These are phyloP conservation scores for Nicotiana sylvestris DNA, from an alignment of 257 asterid species.

Conservation along the genomic window DNA sequence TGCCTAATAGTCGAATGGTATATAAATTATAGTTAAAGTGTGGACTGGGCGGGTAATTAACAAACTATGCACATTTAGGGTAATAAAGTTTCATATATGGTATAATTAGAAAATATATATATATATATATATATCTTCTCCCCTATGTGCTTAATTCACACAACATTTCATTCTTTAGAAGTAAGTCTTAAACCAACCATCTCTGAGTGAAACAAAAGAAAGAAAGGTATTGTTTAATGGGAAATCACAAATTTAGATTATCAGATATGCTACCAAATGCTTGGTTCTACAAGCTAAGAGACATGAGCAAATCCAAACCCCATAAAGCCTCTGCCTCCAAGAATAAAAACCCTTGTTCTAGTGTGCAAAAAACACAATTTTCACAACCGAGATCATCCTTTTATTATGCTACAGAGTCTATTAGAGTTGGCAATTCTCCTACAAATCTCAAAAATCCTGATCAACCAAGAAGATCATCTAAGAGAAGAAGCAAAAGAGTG, in stretches of 20 bases:
- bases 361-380: slow-evolving; percentile 17
- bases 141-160: neutral
- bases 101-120: too few species aligned
- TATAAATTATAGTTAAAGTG: too few species aligned
- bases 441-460: slow-evolving; percentile 27
- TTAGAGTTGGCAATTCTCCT: slow-evolving; percentile 20
- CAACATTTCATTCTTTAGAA: neutral
- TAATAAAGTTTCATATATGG: too few species aligned
- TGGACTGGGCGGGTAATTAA: too few species aligned
- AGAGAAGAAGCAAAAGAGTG: slow-evolving; percentile 43
- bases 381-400: slow-evolving; percentile 44
- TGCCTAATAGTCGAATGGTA: too few species aligned
- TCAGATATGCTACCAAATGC: slow-evolving; percentile 91
- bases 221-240: slow-evolving; percentile 34
- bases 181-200: neutral
- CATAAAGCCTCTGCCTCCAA: slow-evolving; percentile 20
- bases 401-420: slow-evolving; percentile 39
- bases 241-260: slow-evolving; percentile 68
- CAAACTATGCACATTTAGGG: too few species aligned
- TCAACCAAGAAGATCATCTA: slow-evolving; percentile 48
- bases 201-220: neutral
- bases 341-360: slow-evolving; percentile 30
- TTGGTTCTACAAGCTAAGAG: slow-evolving; percentile 91
- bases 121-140: neutral
- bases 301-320: slow-evolving; percentile 61